Base-by-base conservation (phyloP, 2,329 filamentous ascomycete species). In the Penicillium sumatraense region DNA sequence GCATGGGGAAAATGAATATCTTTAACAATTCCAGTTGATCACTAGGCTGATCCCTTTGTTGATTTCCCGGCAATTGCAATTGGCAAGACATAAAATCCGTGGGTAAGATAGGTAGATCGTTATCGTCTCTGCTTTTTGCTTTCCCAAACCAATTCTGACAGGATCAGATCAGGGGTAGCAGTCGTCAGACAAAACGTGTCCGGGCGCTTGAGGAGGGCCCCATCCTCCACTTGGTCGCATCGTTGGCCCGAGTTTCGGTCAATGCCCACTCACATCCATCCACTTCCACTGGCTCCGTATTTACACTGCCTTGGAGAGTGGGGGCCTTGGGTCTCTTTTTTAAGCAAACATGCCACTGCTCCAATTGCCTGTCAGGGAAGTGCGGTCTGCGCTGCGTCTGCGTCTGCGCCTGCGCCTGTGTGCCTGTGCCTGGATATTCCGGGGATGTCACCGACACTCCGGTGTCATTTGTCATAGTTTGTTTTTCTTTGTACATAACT, bases 171-270 rank as follows among this genome's bases (percentile, higher is more conserved):
- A 57, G 59, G 57, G 57, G 51, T 46, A 55, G 48, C 56, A 48
- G 53, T 59, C 57, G 57, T 59, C 57, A 59, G 51, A 59, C 49
- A 53, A 54, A 56, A 59, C 54, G 59, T 57, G 54, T 59, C 45
- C 49, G 24, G 56, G 59, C 57, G 52, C 54, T 59, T 59, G 48
- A 36, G 3, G n/a, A 20, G 54, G 45, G 45, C 50, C 50, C 54
- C 49, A 33, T 40, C 31, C 45, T 52, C 55, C 53, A 56, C 52
- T 62, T 57, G 41, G 42, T 54, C 41, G 41, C 33, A 45, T 57
- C 50, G 53, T 57, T 59, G 48, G 45, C 36, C 53, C 51, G 42
- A 57, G 57, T 64, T 63, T 65, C 61, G 49, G 59, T 53, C 49
- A 46, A 16, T 50, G 51, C 40, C 57, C 54, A 61, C 38, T 53